A percentile compares a stretch with the other conserved stretches of the same genome.
Evolutionary conservation across 169 alveolate genomes (phyloP).

Genomic region (Cryptosporidium canis): DNA sequence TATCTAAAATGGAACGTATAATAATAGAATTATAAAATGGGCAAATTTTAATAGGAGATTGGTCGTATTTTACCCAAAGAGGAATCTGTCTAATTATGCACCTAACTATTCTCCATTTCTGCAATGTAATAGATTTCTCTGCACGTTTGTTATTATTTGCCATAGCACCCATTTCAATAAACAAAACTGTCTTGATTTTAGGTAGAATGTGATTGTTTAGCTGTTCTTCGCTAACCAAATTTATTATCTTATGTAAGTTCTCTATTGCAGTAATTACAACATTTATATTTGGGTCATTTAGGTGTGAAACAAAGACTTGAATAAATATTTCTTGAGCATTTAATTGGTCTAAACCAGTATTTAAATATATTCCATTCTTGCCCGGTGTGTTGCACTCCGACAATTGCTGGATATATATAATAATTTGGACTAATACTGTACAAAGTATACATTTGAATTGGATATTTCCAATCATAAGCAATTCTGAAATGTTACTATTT

Average conservation of each 20-base stretch:
- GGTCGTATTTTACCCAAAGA: constrained; percentile 29
- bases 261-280: constrained; percentile 49
- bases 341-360: neutral
- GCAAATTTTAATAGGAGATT: neutral
- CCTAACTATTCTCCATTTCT: constrained; percentile 50
- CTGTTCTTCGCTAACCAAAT: constrained; percentile 10
- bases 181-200: constrained; percentile 21
- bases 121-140: constrained; percentile 11
- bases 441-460: constrained; percentile 30
- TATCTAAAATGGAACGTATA: constrained; percentile 42
- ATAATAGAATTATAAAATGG: constrained; percentile 47
- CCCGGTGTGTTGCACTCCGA: neutral
- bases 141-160: neutral
- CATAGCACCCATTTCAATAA: neutral
- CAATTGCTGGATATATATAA: constrained; percentile 20
- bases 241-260: neutral
- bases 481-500: constrained; percentile 1
- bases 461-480: neutral
- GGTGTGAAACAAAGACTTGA: neutral
- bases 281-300: constrained; percentile 43
- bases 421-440: neutral
- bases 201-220: constrained; percentile 10
- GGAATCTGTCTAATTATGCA: constrained; percentile 62
- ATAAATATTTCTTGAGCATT: constrained; percentile 2
- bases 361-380: neutral